phyloP scores from a whole-genome alignment of 164 flowering plant species.

The Dillenia turbinata region DNA sequence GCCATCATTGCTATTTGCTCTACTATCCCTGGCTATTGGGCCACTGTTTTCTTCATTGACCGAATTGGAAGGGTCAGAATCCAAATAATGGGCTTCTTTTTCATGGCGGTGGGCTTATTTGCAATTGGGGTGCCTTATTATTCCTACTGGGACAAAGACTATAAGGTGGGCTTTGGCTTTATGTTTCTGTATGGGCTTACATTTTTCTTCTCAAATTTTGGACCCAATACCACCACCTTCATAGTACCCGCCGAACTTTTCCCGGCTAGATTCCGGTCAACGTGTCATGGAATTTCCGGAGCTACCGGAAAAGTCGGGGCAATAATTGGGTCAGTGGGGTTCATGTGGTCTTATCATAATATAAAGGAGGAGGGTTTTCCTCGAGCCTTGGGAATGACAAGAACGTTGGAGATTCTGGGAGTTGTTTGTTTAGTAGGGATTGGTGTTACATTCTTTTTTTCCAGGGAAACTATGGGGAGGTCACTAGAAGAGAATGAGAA shows the following conservation, averaged over 20 bases:
- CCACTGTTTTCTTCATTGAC: conserved; percentile 49
- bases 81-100: conserved; percentile 49
- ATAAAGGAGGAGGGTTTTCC: conserved; percentile 7
- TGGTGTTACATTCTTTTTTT: conserved; percentile 39
- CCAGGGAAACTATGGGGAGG: conserved; percentile 49
- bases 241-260: conserved; percentile 71
- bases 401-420: conserved; percentile 29
- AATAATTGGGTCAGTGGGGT: conserved; percentile 49
- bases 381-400: conserved; percentile 26
- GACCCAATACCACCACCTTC: conserved; percentile 70
- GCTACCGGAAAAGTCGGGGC: conserved; percentile 67
- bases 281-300: conserved; percentile 61
- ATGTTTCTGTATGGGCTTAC: conserved; percentile 44
- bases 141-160: conserved; percentile 15
- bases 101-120: conserved; percentile 34
- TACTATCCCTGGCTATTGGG: conserved; percentile 63
- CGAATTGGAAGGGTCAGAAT: conserved; percentile 46
- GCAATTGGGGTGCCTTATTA: conserved; percentile 37
- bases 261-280: conserved; percentile 63
- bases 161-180: conserved; percentile 41
- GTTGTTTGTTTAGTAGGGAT: conserved; percentile 42
- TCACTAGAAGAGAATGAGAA: conserved; percentile 70
- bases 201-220: conserved; percentile 62
- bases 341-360: conserved; percentile 43
- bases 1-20: conserved; percentile 46